A percentile compares a stretch with the other conserved stretches of the same genome.
These are phyloP conservation scores for Neoascochyta sp. DNA, from an alignment of 2,329 filamentous ascomycete species.

Conservation along the genomic window DNA sequence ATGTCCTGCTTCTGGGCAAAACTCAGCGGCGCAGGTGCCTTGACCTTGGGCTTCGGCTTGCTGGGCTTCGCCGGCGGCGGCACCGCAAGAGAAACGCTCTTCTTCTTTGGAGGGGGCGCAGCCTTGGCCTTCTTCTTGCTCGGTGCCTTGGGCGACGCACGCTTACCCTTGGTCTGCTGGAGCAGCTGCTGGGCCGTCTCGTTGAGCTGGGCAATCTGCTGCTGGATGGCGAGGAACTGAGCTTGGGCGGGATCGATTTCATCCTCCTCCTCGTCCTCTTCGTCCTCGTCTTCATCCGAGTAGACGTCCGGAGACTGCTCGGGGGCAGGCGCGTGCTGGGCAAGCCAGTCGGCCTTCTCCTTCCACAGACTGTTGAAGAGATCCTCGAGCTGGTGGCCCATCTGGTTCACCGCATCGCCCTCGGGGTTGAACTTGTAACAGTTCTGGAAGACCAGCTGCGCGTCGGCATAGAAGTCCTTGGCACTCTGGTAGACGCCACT, in stretches of 20 bases:
- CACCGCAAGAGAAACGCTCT: constrained; percentile 24
- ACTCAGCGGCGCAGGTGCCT: constrained; percentile 64
- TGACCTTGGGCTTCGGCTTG: constrained; percentile 48
- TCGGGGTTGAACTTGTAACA: constrained; percentile 89
- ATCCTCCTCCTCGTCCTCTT: constrained; percentile 65
- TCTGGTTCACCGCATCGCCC: constrained; percentile 67
- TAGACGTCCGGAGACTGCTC: constrained; percentile 57
- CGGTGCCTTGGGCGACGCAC: constrained; percentile 50
- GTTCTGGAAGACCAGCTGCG: constrained; percentile 80
- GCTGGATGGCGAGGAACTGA: constrained; percentile 51
- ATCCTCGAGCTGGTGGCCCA: constrained; percentile 69
- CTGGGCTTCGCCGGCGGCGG: constrained; percentile 28
- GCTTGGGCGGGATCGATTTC: constrained; percentile 45
- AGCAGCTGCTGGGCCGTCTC: constrained; percentile 57
- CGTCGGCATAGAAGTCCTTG: constrained; percentile 81
- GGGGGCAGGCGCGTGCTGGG: constrained; percentile 65
- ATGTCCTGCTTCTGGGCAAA: constrained; percentile 88
- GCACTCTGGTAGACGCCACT: constrained; percentile 74
- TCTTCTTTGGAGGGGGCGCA: constrained; percentile 23
- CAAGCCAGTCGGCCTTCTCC: constrained; percentile 77
- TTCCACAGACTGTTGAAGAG: constrained; percentile 73
- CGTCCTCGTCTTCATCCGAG: constrained; percentile 59
- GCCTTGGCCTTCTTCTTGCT: constrained; percentile 46
- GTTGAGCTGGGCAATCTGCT: constrained; percentile 67
- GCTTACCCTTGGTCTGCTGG: constrained; percentile 46